Evolutionary conservation across 177 flowering plant species (phyloP).

Genomic region (Tripterygium wilfordii): DNA sequence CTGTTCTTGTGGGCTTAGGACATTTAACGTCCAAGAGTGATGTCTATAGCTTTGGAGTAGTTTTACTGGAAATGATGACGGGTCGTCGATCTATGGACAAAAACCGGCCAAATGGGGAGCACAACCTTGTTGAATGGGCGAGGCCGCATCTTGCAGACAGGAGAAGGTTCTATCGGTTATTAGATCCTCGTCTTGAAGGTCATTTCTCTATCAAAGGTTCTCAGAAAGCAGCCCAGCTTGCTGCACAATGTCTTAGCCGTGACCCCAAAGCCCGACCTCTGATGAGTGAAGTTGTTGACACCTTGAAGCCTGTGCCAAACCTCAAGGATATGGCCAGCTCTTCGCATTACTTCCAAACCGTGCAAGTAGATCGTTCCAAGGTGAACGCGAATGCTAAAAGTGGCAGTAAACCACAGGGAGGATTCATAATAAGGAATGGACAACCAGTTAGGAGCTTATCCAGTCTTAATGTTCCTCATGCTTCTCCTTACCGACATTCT

Average conservation of each 20-base stretch:
- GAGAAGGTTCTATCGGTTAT: conserved; percentile 45
- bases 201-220: conserved; percentile 70
- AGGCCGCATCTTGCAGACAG: conserved; percentile 61
- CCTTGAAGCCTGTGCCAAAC: conserved; percentile 48
- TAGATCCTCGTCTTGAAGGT: conserved; percentile 73
- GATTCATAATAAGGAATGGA: conserved; percentile 33
- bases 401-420: conserved; percentile 27
- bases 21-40: conserved; percentile 67
- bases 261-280: conserved; percentile 63
- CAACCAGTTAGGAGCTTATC: conserved; percentile 39
- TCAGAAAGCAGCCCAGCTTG: conserved; percentile 59
- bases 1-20: conserved; percentile 28
- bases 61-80: conserved; percentile 63
- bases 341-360: conserved; percentile 41
- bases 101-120: conserved; percentile 65
- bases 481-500: conserved; percentile 43
- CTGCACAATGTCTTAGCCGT: conserved; percentile 62
- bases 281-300: conserved; percentile 66
- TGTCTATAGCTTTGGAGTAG: conserved; percentile 74
- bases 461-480: conserved; percentile 33
- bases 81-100: conserved; percentile 73
- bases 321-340: conserved; percentile 70
- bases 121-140: conserved; percentile 75
- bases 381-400: conserved; percentile 24
- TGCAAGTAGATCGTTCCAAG: conserved; percentile 39